Conservation (phyloP, 176 grass and related monocot genomes). For the Otatea glauca region DNA sequence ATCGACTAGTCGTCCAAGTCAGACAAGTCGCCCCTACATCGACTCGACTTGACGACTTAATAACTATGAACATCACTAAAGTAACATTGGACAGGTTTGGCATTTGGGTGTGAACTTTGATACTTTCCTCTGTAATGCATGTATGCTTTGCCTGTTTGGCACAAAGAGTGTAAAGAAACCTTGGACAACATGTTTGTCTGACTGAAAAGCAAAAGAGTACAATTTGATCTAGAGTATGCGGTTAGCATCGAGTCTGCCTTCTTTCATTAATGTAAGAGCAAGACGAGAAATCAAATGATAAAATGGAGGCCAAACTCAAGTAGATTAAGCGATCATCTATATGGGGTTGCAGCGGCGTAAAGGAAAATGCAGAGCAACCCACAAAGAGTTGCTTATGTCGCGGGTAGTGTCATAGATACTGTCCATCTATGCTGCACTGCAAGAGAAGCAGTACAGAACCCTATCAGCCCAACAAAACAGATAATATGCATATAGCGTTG, state of each 20-base stretch:
- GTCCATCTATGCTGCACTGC: too few relatives aligned
- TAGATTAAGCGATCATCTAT: too few relatives aligned
- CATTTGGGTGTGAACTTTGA: not conserved
- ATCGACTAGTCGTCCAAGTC: too few relatives aligned
- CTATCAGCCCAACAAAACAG: conserved; percentile 2
- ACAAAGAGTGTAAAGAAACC: not conserved
- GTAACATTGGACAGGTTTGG: too few relatives aligned
- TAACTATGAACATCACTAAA: too few relatives aligned
- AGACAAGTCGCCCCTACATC: too few relatives aligned
- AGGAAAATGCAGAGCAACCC: not conserved
- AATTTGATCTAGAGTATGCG: not conserved
- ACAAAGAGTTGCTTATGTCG: not conserved
- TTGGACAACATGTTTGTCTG: not conserved
- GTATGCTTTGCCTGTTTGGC: not conserved
- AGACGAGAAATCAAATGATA: not conserved
- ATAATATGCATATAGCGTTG: not conserved
- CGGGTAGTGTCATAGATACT: not conserved
- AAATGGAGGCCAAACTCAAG: not conserved
- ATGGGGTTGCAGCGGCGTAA: not conserved
- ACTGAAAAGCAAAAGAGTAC: not conserved
- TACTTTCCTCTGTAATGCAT: not conserved
- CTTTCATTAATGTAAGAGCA: conserved; percentile 5
- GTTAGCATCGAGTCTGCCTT: not conserved
- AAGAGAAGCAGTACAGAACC: not conserved
- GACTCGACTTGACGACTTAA: too few relatives aligned